Conservation (phyloP, 1,284 basidiomycete genomes). For the Xanthoconium separans region DNA sequence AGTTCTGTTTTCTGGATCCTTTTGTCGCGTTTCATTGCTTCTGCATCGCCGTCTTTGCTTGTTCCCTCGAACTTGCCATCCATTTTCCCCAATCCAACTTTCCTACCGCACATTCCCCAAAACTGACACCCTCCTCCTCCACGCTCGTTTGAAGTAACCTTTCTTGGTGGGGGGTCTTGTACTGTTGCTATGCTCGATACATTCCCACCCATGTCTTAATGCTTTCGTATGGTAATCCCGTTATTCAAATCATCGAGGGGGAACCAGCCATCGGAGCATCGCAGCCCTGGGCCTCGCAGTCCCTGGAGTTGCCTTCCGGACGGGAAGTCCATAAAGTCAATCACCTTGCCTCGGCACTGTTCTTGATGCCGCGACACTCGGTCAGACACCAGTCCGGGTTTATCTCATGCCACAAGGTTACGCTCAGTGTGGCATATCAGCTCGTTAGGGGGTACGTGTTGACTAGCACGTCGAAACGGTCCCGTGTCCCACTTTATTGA, state of each 20-base stretch:
- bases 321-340: slow-evolving; percentile 16
- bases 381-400: slow-evolving; percentile 1
- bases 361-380: slow-evolving; percentile 2
- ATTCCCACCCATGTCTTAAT: slow-evolving; percentile 36
- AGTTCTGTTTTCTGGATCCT: slow-evolving; percentile 22
- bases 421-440: slow-evolving; percentile 11
- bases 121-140: slow-evolving; percentile 27
- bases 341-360: slow-evolving; percentile 6
- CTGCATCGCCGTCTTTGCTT: slow-evolving; percentile 23
- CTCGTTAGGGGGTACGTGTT: slow-evolving; percentile 7
- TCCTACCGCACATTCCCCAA: slow-evolving; percentile 19
- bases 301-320: slow-evolving; percentile 11
- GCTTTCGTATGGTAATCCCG: slow-evolving; percentile 36
- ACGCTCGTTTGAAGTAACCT: slow-evolving; percentile 30
- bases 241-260: slow-evolving; percentile 26
- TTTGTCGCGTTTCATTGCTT: slow-evolving; percentile 23
- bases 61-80: slow-evolving; percentile 16
- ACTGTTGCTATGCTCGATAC: slow-evolving; percentile 37
- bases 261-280: slow-evolving; percentile 6
- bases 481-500: slow-evolving; percentile 18
- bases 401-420: slow-evolving; percentile 5
- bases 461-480: slow-evolving; percentile 13
- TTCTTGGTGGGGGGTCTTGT: slow-evolving; percentile 33
- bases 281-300: slow-evolving; percentile 11
- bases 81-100: slow-evolving; percentile 10